phyloP scores from a whole-genome alignment of 176 grass and related monocot species.

The Carex parvula region DNA sequence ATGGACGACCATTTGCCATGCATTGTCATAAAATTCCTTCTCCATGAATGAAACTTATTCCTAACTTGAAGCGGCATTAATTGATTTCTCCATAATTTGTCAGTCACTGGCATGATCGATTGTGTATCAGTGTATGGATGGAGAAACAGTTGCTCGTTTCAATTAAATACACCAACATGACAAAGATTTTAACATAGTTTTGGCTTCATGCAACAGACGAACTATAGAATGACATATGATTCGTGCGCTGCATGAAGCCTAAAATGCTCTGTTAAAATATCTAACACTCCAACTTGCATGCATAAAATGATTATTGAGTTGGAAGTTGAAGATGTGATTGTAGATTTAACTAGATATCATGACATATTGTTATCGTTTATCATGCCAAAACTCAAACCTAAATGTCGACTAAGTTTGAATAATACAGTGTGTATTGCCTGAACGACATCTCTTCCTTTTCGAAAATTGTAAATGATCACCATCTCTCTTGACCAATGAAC shows the following conservation, averaged over 20 bases:
- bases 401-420: neutral
- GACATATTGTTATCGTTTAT: neutral
- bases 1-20: too few species aligned
- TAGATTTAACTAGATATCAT: neutral
- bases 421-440: neutral
- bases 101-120: neutral
- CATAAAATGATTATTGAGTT: neutral
- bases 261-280: too few species aligned
- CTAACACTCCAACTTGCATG: neutral
- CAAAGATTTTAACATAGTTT: too few species aligned
- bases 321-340: neutral
- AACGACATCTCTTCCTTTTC: neutral
- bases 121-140: neutral
- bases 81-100: neutral
- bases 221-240: too few species aligned
- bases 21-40: neutral
- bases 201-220: too few species aligned
- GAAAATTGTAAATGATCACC: neutral
- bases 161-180: neutral
- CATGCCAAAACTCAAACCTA: neutral
- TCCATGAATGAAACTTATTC: neutral
- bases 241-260: too few species aligned
- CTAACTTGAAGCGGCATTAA: neutral
- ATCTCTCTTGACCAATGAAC: neutral
- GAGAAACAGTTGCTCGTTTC: neutral